A percentile compares a stretch with the other conserved stretches of the same genome.
Conservation (phyloP, 176 grass and related monocot genomes). For the Secale cereale region DNA sequence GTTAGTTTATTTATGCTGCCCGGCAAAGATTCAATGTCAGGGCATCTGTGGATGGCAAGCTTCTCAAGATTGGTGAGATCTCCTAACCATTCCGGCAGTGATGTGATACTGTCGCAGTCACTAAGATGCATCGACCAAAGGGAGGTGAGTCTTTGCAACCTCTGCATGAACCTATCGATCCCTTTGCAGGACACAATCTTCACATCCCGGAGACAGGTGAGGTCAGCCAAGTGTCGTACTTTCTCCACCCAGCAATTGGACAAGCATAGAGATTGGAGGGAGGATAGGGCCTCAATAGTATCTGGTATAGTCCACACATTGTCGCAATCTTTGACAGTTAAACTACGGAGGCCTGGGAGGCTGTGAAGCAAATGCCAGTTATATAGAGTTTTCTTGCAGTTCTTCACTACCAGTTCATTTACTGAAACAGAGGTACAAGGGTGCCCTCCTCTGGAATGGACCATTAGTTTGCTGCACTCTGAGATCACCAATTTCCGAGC, state of each 20-base stretch:
- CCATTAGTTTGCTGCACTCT: neutral
- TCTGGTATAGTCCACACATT: neutral
- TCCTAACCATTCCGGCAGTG: neutral
- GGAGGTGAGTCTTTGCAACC: neutral
- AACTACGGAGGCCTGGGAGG: neutral
- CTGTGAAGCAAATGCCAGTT: neutral
- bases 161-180: neutral
- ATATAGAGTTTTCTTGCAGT: neutral
- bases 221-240: neutral
- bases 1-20: neutral
- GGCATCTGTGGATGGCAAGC: neutral
- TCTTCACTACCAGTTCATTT: neutral
- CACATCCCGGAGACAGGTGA: neutral
- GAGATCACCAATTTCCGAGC: neutral
- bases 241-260: too few species aligned
- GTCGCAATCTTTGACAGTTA: neutral
- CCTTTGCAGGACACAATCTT: neutral
- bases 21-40: neutral
- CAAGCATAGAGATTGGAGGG: too few species aligned
- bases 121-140: neutral
- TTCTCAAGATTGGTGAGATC: neutral
- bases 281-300: neutral
- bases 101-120: neutral
- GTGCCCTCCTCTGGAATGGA: too few species aligned
- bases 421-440: neutral